These are phyloP conservation scores for Neurospora pannonica DNA, from an alignment of 495 filamentous ascomycete species.

Conservation along the genomic window DNA sequence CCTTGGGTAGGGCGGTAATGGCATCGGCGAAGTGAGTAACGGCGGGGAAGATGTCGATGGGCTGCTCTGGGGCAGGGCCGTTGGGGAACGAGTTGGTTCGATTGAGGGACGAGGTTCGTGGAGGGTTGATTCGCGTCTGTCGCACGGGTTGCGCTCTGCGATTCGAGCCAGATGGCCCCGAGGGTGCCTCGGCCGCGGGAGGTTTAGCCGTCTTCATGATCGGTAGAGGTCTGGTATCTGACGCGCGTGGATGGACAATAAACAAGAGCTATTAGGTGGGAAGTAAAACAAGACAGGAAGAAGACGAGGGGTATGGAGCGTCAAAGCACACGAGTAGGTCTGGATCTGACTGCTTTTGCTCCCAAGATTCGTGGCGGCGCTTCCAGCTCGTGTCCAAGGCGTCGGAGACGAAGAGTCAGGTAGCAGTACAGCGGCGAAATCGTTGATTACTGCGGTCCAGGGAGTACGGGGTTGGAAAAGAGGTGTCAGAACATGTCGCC, in stretches of 20 bases:
- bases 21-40: conserved; percentile 91
- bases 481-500: neutral
- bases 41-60: conserved; percentile 73
- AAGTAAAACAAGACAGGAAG: neutral
- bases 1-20: conserved; percentile 83
- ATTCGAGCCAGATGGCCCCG: conserved; percentile 33
- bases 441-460: neutral
- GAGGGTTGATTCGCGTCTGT: conserved; percentile 48
- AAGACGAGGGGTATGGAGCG: neutral
- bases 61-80: conserved; percentile 33
- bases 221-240: neutral
- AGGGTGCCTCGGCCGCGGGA: conserved; percentile 17
- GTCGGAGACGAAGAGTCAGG: neutral
- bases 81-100: conserved; percentile 35
- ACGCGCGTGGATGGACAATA: neutral
- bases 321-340: neutral
- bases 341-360: neutral
- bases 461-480: neutral
- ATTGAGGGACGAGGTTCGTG: conserved; percentile 36
- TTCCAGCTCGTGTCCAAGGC: neutral
- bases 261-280: neutral
- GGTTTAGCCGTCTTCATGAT: conserved; percentile 45
- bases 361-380: neutral
- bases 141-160: conserved; percentile 51
- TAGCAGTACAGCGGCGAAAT: neutral